A percentile compares a stretch with the other conserved stretches of the same genome.
Conservation (phyloP, 345 rosid species). For the Aquilaria sinensis region DNA sequence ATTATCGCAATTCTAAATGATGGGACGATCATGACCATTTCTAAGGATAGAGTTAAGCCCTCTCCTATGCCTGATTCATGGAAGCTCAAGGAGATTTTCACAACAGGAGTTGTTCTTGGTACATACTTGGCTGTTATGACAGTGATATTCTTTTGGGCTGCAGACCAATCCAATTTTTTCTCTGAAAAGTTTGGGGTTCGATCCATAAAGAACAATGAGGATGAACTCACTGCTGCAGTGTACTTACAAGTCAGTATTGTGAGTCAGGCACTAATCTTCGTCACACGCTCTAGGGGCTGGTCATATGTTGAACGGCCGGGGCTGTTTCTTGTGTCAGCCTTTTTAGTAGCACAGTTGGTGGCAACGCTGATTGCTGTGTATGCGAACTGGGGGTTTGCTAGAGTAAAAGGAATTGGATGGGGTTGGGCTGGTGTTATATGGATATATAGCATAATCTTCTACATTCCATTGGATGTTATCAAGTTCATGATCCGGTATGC, state of each 20-base stretch:
- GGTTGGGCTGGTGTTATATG: slow-evolving; percentile 80
- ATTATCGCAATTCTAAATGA: slow-evolving; percentile 29
- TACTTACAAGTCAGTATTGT: slow-evolving; percentile 88
- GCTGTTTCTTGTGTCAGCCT: slow-evolving; percentile 41
- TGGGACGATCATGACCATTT: slow-evolving; percentile 20
- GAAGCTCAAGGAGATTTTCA: slow-evolving; percentile 50
- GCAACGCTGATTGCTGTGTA: slow-evolving; percentile 62
- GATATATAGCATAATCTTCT: slow-evolving; percentile 50
- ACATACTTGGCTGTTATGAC: slow-evolving; percentile 62
- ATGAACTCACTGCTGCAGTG: slow-evolving; percentile 64
- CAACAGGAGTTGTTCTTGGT: slow-evolving; percentile 69
- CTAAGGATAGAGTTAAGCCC: slow-evolving; percentile 19
- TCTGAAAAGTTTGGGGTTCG: slow-evolving; percentile 44
- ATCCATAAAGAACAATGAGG: slow-evolving; percentile 26
- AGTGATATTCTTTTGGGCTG: slow-evolving; percentile 59
- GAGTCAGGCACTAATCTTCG: slow-evolving; percentile 86
- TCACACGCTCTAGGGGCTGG: slow-evolving; percentile 79
- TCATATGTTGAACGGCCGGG: slow-evolving; percentile 72
- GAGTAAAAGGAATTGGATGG: slow-evolving; percentile 68
- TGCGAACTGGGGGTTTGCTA: slow-evolving; percentile 63
- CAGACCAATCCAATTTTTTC: slow-evolving; percentile 52
- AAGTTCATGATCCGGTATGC: slow-evolving; percentile 64
- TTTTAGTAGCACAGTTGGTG: slow-evolving; percentile 63
- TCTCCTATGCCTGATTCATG: slow-evolving; percentile 20
- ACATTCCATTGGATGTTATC: slow-evolving; percentile 68